Conservation (phyloP, 495 filamentous ascomycete species). For the Penicillium paradoxum region DNA sequence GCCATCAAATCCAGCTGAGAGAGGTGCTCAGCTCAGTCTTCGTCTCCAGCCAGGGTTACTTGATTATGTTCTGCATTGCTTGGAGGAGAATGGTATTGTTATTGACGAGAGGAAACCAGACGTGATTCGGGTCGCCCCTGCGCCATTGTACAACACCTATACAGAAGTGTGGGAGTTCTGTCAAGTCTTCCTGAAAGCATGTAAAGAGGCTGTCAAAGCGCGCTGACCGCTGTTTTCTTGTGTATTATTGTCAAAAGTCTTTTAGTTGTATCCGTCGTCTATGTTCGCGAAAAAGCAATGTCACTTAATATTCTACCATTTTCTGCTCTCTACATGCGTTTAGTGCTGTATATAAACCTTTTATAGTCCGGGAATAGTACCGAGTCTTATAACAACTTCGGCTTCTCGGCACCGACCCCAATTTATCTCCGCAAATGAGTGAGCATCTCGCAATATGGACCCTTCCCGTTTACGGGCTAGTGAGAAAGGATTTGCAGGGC, state of each 20-base stretch:
- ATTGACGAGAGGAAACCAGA: conserved; percentile 87
- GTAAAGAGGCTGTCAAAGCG: conserved; percentile 28
- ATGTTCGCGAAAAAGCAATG: not conserved
- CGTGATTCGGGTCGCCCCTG: conserved; percentile 87
- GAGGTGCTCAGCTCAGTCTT: conserved; percentile 86
- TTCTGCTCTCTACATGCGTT: too few species aligned
- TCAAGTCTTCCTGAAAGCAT: conserved; percentile 42
- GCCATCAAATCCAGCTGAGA: conserved; percentile 60
- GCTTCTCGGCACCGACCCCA: conserved; percentile 15
- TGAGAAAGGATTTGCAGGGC: not conserved
- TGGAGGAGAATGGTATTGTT: conserved; percentile 69
- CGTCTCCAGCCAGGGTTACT: conserved; percentile 62
- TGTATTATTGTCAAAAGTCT: not conserved
- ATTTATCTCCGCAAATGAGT: conserved; percentile 10
- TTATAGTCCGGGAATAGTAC: not conserved
- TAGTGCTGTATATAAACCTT: too few species aligned
- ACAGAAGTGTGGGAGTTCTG: conserved; percentile 75
- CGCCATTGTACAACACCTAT: conserved; percentile 85
- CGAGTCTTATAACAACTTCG: conserved; percentile 1
- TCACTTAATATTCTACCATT: not conserved
- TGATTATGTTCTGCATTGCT: conserved; percentile 57
- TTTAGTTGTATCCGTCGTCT: not conserved
- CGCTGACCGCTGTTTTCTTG: not conserved
- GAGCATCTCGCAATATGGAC: not conserved
- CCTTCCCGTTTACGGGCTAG: conserved; percentile 4